Base-by-base conservation (phyloP, 176 grass and related monocot genomes). In the Metroxylon sagu region DNA sequence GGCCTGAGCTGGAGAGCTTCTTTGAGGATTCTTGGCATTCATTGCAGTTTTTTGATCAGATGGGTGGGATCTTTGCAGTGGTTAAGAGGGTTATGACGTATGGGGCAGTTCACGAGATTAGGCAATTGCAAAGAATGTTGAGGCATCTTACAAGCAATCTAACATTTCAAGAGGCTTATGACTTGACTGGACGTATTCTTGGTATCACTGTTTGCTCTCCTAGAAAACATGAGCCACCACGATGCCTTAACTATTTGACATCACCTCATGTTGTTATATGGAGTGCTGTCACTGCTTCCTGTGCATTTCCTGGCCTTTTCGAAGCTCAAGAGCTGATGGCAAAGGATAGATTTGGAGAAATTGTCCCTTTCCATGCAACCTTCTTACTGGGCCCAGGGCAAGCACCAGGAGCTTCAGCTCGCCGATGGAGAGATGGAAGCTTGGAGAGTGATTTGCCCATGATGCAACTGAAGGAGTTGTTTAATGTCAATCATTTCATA, bases 151-250 rank as follows among this genome's bases (percentile, higher is more conserved):
- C 90, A 43, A 95, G 74, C 67, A 95, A 95, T 73, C 79, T 95
- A 70, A 95, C 90, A 59, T 95, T 95, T 80, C 90, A 95, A 89
- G 90, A 95, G 70, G 90, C 90, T 52, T 95, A 95, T 69, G 85
- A 95, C 76, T 85, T 89, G 71, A 95, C 90, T 35, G 90, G 90
- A 0, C 74, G 85, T 53, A 70, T 95, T 66, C 85, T 95, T 53
- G 79, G 87, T 61, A 81, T 95, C 56, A 95, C 90, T 1, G 90
- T 86, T 49, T 95, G 90, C 57, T 95, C 89, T 58, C 73, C 89
- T 26, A 79, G 90, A 59, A 89, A 89, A 69, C 90, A 95, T 63
- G 90, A 95, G 65, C 85, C 90, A 17, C 85, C 85, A 48, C 73
- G 90, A 67, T 89, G 90, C 76, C 68, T 95, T 43, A 95, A 95